Evolutionary conservation across 1,139 yeast species (phyloP).

Genomic region (Ogataea hybrid): DNA sequence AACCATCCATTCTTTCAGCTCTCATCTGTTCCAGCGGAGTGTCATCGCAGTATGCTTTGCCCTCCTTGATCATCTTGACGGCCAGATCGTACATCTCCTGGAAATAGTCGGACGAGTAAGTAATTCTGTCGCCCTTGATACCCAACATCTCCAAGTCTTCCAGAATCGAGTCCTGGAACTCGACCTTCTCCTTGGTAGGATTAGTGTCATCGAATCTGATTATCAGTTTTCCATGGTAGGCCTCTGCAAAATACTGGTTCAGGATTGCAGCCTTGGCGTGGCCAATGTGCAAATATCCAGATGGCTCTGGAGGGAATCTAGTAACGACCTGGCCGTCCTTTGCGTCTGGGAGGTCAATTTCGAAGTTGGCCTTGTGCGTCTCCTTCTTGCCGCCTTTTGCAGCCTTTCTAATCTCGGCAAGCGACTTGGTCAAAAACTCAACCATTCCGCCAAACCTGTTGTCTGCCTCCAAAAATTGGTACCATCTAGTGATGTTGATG

Average conservation of each 20-base stretch:
- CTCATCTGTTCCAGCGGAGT: conserved; percentile 93
- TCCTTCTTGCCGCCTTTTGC: conserved; percentile 71
- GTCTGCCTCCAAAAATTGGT: conserved; percentile 68
- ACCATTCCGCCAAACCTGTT: conserved; percentile 68
- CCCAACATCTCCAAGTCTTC: conserved; percentile 89
- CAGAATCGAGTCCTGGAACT: conserved; percentile 87
- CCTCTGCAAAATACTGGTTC: conserved; percentile 93
- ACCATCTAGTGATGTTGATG: conserved; percentile 92
- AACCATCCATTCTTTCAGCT: conserved; percentile 97
- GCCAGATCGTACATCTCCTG: conserved; percentile 86
- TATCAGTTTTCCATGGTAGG: conserved; percentile 90
- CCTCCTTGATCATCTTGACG: conserved; percentile 82
- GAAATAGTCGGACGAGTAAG: conserved; percentile 92
- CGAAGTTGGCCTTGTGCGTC: conserved; percentile 86
- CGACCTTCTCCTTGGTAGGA: conserved; percentile 91
- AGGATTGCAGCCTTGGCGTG: conserved; percentile 97
- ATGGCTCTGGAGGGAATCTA: conserved; percentile 90
- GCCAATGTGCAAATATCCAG: conserved; percentile 95
- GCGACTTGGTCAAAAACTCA: conserved; percentile 62
- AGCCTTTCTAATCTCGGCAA: conserved; percentile 71
- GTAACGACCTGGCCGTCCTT: conserved; percentile 92
- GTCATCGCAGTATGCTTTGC: conserved; percentile 96
- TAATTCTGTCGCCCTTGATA: conserved; percentile 81
- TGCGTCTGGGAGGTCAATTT: conserved; percentile 89
- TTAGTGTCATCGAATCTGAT: conserved; percentile 97